phyloP scores from a whole-genome alignment of 306 rosid species.

The Cicer bijugum region DNA sequence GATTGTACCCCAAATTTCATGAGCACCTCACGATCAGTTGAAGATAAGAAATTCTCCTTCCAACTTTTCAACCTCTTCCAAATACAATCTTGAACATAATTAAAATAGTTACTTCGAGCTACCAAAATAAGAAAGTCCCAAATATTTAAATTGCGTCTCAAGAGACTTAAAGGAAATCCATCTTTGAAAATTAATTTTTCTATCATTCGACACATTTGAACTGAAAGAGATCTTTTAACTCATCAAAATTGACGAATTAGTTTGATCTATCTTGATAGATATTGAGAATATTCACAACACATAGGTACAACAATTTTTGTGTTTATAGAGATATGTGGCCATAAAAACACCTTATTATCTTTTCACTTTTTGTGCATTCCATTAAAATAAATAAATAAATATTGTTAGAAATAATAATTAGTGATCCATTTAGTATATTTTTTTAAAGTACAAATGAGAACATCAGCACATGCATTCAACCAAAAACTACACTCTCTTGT shows the following conservation, averaged over 20 bases:
- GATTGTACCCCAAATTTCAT: not conserved
- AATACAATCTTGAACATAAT: not conserved
- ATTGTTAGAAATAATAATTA: too few relatives aligned
- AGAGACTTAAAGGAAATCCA: not conserved
- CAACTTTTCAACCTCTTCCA: not conserved
- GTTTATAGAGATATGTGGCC: too few relatives aligned
- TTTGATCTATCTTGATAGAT: not conserved
- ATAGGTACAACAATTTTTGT: too few relatives aligned
- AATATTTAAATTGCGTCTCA: not conserved
- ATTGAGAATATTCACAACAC: too few relatives aligned
- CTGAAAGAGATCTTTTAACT: too few relatives aligned
- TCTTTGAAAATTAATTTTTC: not conserved
- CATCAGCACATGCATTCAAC: not conserved
- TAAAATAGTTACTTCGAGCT: not conserved
- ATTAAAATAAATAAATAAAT: too few relatives aligned
- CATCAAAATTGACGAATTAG: too few relatives aligned
- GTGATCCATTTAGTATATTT: too few relatives aligned
- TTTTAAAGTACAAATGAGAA: too few relatives aligned
- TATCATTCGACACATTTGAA: not conserved
- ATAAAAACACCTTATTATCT: too few relatives aligned
- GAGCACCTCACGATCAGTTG: not conserved
- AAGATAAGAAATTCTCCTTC: not conserved
- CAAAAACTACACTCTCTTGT: constrained; percentile 24
- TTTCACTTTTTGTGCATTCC: too few relatives aligned
- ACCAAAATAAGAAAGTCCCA: not conserved